A percentile compares a stretch with the other conserved stretches of the same genome.
These are phyloP conservation scores for Thermothielavioides terrestris DNA, from an alignment of 495 filamentous ascomycete species.

Conservation along the genomic window DNA sequence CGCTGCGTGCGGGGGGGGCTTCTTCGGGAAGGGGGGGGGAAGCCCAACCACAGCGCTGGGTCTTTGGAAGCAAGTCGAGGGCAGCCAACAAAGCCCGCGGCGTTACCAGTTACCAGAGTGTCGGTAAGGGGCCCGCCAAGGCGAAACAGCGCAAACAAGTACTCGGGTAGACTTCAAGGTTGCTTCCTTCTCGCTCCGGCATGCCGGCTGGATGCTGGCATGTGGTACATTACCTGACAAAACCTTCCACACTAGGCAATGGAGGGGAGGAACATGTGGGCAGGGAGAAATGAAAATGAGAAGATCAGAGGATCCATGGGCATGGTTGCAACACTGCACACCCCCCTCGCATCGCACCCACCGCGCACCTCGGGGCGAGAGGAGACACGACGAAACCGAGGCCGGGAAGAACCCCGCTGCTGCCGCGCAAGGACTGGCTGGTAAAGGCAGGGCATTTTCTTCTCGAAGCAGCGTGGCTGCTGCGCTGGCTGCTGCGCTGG, in stretches of 20 bases:
- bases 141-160: not conserved
- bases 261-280: too few species aligned
- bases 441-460: too few species aligned
- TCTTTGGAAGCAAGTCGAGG: not conserved
- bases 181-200: too few species aligned
- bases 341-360: too few species aligned
- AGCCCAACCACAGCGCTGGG: slow-evolving; percentile 11
- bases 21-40: slow-evolving; percentile 1
- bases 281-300: too few species aligned
- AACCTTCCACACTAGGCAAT: too few species aligned
- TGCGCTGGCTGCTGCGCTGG: too few species aligned
- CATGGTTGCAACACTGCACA: not conserved
- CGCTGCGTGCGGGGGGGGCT: slow-evolving; percentile 2
- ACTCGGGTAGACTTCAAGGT: too few species aligned
- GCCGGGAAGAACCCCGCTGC: slow-evolving; percentile 1
- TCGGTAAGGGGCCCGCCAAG: slow-evolving; percentile 8
- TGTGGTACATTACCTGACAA: too few species aligned
- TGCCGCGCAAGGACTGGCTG: not conserved
- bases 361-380: not conserved
- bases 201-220: too few species aligned
- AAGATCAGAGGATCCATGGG: not conserved
- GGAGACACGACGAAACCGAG: not conserved
- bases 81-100: not conserved
- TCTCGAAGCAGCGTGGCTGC: too few species aligned
- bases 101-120: slow-evolving; percentile 8